These are phyloP conservation scores for Diaporthe capsici DNA, from an alignment of 2,329 filamentous ascomycete genomes.

Conservation along the genomic window DNA sequence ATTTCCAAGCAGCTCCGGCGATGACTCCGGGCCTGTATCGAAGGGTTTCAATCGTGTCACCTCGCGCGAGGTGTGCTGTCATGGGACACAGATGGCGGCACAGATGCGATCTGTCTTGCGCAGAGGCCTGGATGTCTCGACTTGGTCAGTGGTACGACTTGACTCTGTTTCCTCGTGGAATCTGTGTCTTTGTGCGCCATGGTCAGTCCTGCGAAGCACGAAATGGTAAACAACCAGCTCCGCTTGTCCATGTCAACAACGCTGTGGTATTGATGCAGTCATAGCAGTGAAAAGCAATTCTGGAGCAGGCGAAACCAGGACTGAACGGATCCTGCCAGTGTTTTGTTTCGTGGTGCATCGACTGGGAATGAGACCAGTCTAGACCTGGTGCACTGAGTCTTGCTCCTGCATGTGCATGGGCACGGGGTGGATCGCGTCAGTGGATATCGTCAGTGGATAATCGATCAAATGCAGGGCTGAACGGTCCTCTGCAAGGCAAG, in stretches of 20 bases:
- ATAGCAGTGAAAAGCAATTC: background rate
- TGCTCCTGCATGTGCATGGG: background rate
- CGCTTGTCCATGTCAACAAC: background rate
- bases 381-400: background rate
- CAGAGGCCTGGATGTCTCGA: background rate
- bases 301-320: background rate
- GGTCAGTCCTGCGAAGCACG: background rate
- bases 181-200: background rate
- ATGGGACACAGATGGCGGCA: conserved; percentile 1
- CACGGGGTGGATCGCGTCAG: background rate
- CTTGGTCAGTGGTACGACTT: background rate
- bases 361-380: background rate
- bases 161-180: background rate
- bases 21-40: too few species aligned
- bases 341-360: background rate
- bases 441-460: background rate
- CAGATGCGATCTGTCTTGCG: background rate
- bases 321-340: background rate
- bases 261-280: background rate
- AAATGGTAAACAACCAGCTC: background rate
- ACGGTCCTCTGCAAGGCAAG: background rate
- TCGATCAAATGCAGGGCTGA: background rate
- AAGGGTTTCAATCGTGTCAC: background rate
- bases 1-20: too few species aligned
- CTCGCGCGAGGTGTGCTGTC: conserved; percentile 15